phyloP scores from a whole-genome alignment of 1,139 yeast genomes.

The Geotrichum australiense region DNA sequence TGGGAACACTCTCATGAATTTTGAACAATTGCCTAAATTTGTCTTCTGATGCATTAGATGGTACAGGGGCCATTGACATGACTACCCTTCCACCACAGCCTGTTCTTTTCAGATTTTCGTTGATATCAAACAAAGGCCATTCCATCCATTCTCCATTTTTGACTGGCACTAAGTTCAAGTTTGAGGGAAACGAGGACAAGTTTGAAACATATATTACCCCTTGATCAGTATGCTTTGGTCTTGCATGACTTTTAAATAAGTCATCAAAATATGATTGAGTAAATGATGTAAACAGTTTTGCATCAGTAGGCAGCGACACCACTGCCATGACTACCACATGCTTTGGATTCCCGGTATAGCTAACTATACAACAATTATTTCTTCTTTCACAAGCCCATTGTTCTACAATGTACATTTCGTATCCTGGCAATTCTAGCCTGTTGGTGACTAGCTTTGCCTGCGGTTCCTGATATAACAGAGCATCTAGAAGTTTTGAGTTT shows the following conservation, averaged over 20 bases:
- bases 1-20: slow-evolving; percentile 46
- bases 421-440: slow-evolving; percentile 42
- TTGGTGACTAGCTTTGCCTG: slow-evolving; percentile 20
- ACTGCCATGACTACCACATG: slow-evolving; percentile 57
- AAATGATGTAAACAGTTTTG: slow-evolving; percentile 49
- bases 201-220: slow-evolving; percentile 75
- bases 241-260: slow-evolving; percentile 52
- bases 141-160: slow-evolving; percentile 29
- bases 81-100: slow-evolving; percentile 85
- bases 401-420: slow-evolving; percentile 84
- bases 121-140: slow-evolving; percentile 56
- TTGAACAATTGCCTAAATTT: slow-evolving; percentile 74
- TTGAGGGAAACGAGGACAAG: slow-evolving; percentile 70
- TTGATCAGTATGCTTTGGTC: slow-evolving; percentile 45
- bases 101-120: slow-evolving; percentile 66
- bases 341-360: slow-evolving; percentile 73
- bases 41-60: slow-evolving; percentile 73
- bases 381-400: slow-evolving; percentile 83
- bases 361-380: slow-evolving; percentile 60
- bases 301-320: slow-evolving; percentile 52
- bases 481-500: slow-evolving; percentile 12
- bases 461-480: slow-evolving; percentile 19
- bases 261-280: slow-evolving; percentile 59
- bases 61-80: slow-evolving; percentile 50
- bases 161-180: slow-evolving; percentile 58